Conservation (phyloP, 163 green algal genomes). For the Trebouxia gelatinosa region DNA sequence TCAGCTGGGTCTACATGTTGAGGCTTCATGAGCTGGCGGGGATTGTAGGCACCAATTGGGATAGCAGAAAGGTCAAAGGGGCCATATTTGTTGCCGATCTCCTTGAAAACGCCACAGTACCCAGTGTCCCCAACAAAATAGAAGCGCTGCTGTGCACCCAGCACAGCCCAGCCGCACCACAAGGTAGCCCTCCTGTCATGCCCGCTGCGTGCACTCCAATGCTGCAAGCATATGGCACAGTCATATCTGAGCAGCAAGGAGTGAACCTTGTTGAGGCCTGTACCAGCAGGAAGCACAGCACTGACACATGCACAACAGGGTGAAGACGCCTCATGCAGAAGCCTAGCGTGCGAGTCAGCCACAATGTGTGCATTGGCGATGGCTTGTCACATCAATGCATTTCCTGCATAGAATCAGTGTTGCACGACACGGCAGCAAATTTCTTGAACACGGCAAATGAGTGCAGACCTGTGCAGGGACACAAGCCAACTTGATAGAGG, state of each 20-base stretch:
- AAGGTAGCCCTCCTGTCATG: slow-evolving; percentile 65
- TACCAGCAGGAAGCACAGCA: too few species aligned
- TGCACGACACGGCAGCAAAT: too few species aligned
- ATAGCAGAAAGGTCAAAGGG: slow-evolving; percentile 78
- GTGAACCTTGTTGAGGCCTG: too few species aligned
- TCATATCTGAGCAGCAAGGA: too few species aligned
- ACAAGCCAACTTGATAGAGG: slow-evolving; percentile 7
- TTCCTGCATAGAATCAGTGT: too few species aligned
- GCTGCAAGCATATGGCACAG: too few species aligned
- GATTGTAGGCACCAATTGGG: slow-evolving; percentile 74
- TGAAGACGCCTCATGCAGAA: too few species aligned
- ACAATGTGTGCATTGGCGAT: too few species aligned
- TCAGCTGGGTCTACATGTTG: slow-evolving; percentile 71
- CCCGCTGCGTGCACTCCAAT: slow-evolving; percentile 68
- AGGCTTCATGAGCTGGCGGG: slow-evolving; percentile 49
- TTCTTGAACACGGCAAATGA: too few species aligned
- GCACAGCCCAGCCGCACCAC: slow-evolving; percentile 75
- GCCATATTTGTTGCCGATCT: slow-evolving; percentile 66
- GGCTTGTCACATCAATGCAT: too few species aligned
- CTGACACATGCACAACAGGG: too few species aligned
- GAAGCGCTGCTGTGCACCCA: slow-evolving; percentile 37
- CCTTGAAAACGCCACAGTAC: slow-evolving; percentile 68
- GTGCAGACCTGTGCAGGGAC: slow-evolving; percentile 28
- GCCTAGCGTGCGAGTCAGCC: too few species aligned
- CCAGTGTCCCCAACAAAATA: slow-evolving; percentile 80